Percentiles rank a stretch among this genome's conserved stretches.
phyloP scores from a whole-genome alignment of 495 filamentous ascomycete species.

The Aspergillus ostianus region DNA sequence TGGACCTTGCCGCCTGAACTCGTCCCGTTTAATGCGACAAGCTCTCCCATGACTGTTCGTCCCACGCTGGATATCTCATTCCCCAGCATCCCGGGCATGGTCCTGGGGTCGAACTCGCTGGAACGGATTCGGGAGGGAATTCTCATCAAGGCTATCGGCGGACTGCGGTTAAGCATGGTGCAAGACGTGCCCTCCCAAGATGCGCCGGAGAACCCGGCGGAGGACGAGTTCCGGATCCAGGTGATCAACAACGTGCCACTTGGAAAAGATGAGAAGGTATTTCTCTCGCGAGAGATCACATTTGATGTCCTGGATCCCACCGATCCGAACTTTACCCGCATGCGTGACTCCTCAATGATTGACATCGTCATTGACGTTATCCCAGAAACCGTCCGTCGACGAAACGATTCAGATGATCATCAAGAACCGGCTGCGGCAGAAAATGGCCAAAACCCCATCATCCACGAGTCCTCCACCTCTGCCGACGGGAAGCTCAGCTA shows the following conservation, averaged over 20 bases:
- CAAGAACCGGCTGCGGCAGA: conserved; percentile 27
- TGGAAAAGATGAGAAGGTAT: conserved; percentile 87
- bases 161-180: conserved; percentile 77
- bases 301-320: conserved; percentile 65
- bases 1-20: conserved; percentile 82
- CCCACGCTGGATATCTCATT: conserved; percentile 79
- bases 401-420: conserved; percentile 40
- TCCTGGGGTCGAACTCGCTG: conserved; percentile 51
- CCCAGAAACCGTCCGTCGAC: conserved; percentile 37
- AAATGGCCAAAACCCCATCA: conserved; percentile 20
- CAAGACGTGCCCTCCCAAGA: conserved; percentile 53
- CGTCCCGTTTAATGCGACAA: conserved; percentile 71
- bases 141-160: conserved; percentile 72
- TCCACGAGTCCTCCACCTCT: conserved; percentile 16
- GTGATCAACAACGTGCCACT: conserved; percentile 77
- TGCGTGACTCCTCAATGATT: conserved; percentile 67
- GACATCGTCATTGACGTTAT: conserved; percentile 67
- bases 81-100: conserved; percentile 60
- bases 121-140: conserved; percentile 71
- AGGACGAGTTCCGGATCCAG: conserved; percentile 63
- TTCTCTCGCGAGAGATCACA: conserved; percentile 72
- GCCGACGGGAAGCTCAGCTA: conserved; percentile 21
- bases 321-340: conserved; percentile 80
- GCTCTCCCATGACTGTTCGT: conserved; percentile 58
- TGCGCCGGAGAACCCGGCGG: conserved; percentile 28